Evolutionary conservation across 129 eudicot genomes (phyloP).

Genomic region (Sambucus nigra): DNA sequence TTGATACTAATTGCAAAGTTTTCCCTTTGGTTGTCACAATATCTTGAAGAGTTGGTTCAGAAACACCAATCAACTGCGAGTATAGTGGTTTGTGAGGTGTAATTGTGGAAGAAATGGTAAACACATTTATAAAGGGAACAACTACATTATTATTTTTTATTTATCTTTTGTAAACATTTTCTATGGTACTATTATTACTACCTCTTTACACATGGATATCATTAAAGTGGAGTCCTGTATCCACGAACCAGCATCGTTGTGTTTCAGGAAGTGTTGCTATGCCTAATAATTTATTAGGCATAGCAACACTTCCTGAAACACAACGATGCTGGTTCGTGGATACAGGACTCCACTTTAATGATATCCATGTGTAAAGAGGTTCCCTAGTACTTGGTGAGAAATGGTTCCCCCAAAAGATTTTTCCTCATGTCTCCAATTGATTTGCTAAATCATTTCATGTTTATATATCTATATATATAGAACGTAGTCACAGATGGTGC

Average conservation of each 20-base stretch:
- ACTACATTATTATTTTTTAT: background rate
- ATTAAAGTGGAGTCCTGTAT: slow-evolving; percentile 93
- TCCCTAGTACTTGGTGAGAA: slow-evolving; percentile 87
- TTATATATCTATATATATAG: too few species aligned
- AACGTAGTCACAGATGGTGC: too few species aligned
- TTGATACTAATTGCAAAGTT: slow-evolving; percentile 75
- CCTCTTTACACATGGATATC: slow-evolving; percentile 68
- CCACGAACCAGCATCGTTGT: slow-evolving; percentile 99
- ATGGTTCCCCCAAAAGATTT: background rate
- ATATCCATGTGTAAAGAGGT: slow-evolving; percentile 87
- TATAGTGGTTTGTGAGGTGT: slow-evolving; percentile 90
- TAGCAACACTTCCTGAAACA: slow-evolving; percentile 95
- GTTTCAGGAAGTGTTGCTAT: slow-evolving; percentile 91
- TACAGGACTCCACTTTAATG: slow-evolving; percentile 95
- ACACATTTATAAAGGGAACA: slow-evolving; percentile 1
- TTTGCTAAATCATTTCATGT: too few species aligned
- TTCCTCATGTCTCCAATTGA: background rate
- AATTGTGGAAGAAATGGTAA: slow-evolving; percentile 93
- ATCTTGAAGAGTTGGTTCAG: slow-evolving; percentile 94
- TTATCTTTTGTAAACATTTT: too few species aligned
- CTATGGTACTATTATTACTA: background rate
- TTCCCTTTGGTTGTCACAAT: slow-evolving; percentile 82
- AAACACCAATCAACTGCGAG: slow-evolving; percentile 77
- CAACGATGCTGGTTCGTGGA: slow-evolving; percentile 99
- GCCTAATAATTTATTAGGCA: slow-evolving; percentile 69